These are phyloP conservation scores for Psilocybe azurescens DNA, from an alignment of 768 basidiomycete species.

Conservation along the genomic window DNA sequence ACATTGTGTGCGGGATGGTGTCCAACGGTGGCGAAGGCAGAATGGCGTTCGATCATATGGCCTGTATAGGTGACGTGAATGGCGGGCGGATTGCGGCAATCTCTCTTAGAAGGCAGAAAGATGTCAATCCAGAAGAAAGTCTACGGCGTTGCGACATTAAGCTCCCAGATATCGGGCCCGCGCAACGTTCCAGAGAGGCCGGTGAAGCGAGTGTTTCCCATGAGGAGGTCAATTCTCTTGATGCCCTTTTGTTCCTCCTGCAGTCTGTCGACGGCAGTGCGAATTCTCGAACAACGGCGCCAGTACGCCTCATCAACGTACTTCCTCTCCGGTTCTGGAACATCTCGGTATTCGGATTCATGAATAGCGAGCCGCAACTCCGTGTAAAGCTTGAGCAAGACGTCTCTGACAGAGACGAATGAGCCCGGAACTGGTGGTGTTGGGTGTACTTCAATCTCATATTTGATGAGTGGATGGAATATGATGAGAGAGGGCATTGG, in stretches of 20 bases:
- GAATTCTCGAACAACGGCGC: slow-evolving; percentile 40
- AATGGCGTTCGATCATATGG: slow-evolving; percentile 11
- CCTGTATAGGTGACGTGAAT: neutral
- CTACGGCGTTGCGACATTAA: slow-evolving; percentile 36
- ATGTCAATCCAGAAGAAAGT: slow-evolving; percentile 2
- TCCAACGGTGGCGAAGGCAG: neutral
- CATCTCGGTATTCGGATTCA: slow-evolving; percentile 45
- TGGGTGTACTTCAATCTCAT: slow-evolving; percentile 40
- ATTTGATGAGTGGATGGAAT: slow-evolving; percentile 36
- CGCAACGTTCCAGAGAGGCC: slow-evolving; percentile 52
- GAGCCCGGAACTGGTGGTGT: slow-evolving; percentile 28
- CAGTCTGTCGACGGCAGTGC: slow-evolving; percentile 32
- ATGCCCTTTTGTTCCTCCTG: slow-evolving; percentile 53
- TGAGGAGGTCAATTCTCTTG: slow-evolving; percentile 61
- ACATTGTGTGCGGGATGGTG: neutral
- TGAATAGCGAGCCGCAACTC: slow-evolving; percentile 52
- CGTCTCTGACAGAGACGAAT: slow-evolving; percentile 52
- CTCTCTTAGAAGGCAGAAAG: slow-evolving; percentile 8
- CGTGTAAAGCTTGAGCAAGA: slow-evolving; percentile 50
- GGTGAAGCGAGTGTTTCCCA: slow-evolving; percentile 49
- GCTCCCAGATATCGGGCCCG: slow-evolving; percentile 48
- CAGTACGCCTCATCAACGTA: slow-evolving; percentile 53
- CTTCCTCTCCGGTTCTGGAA: slow-evolving; percentile 37
- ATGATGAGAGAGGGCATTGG: slow-evolving; percentile 40
- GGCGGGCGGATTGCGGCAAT: neutral